Percentiles rank a stretch among this genome's conserved stretches.
phyloP scores from a whole-genome alignment of 176 grass and related monocot species.

The Carex myosuroides region DNA sequence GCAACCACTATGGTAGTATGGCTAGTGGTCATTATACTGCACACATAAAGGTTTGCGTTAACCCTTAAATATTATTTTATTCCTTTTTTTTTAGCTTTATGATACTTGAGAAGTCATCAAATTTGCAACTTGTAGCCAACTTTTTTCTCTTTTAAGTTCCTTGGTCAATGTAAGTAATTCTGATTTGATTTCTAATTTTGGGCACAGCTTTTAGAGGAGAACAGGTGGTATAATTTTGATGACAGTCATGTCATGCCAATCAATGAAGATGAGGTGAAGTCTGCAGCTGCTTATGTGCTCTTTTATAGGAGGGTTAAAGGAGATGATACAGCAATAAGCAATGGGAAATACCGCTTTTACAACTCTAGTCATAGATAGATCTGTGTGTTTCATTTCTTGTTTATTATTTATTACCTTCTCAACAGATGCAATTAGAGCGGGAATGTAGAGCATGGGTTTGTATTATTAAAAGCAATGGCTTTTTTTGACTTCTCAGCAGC shows the following conservation, averaged over 20 bases:
- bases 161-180: not conserved
- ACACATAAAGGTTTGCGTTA: slow-evolving; percentile 72
- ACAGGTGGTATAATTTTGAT: slow-evolving; percentile 94
- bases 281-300: slow-evolving; percentile 90
- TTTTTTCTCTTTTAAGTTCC: not conserved
- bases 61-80: not conserved
- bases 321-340: slow-evolving; percentile 44
- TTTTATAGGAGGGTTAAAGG: slow-evolving; percentile 81
- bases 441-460: slow-evolving; percentile 21
- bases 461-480: slow-evolving; percentile 9
- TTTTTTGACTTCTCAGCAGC: not conserved
- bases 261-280: slow-evolving; percentile 89
- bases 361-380: slow-evolving; percentile 50
- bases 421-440: slow-evolving; percentile 5
- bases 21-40: slow-evolving; percentile 97
- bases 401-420: slow-evolving; percentile 12
- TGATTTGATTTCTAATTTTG: slow-evolving; percentile 27
- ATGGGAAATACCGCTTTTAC: slow-evolving; percentile 42
- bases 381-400: slow-evolving; percentile 19
- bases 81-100: not conserved
- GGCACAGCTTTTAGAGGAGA: slow-evolving; percentile 78
- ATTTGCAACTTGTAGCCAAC: not conserved
- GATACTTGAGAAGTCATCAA: not conserved
- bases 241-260: slow-evolving; percentile 86
- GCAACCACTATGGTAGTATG: slow-evolving; percentile 98